Evolutionary conservation across 2,329 filamentous ascomycete species (phyloP), one percentile per base, ranked within the genome.

Genomic region (Monilinia laxa): DNA sequence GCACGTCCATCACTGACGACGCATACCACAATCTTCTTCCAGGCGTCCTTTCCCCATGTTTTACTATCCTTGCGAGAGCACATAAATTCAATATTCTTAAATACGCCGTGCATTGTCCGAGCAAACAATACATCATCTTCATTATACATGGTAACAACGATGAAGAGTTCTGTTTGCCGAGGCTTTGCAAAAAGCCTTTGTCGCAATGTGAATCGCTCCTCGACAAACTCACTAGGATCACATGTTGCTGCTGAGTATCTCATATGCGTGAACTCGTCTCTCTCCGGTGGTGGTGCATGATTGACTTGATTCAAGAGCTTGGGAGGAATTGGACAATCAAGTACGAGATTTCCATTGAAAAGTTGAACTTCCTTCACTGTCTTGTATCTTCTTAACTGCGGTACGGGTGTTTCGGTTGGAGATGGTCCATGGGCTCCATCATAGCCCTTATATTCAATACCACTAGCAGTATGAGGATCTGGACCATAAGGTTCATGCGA

Each of bases 121-220:
- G 95, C 97, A 74, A 99, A 99, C 75, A 93, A 87, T 73, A 97
- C 92, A 77, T 98, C 95, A 78, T 97, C 91, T 79, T 99, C 95
- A 79, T 99, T 99, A 82, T 97, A 98, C 95, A 98, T 98, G 73
- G 95, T 99, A 68, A 99, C 83, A 77, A 93, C 97, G 74, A 99
- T 96, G 77, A 98, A 95, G 12, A 99, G 81, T 79, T 99, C 95
- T 0, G 94, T 98, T 78, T 98, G 93, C 70, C 95, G 87, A 47
- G 88, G 82, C 1, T 91, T 96, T 68, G 82, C 85, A 56, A 93
- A 93, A 68, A 97, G 92, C 75, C 91, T 92, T 78, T 98, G 95
- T 65, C 95, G 90, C 74, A 99, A 81, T 76, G 96, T 95, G 81
- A 97, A 99, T 1, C 93, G 94, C 69, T 89, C 87, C 9, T 89